Evolutionary conservation across 2,329 filamentous ascomycete genomes (phyloP), one percentile per base, ranked within the genome.

Genomic region (Aspergillus caelatus): DNA sequence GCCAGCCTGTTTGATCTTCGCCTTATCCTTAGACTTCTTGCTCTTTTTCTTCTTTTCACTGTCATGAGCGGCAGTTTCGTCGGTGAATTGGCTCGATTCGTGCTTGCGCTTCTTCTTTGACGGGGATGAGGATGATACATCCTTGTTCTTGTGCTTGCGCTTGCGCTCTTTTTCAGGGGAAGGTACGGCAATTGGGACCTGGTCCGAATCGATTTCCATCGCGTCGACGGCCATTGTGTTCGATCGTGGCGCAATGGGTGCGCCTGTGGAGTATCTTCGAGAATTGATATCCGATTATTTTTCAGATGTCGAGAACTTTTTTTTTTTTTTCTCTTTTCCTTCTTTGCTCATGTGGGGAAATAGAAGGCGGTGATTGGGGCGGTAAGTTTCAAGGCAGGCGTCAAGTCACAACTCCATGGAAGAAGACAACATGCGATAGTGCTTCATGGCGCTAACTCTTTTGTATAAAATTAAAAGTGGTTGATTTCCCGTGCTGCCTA

Each of bases 121-220:
- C 32, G 79, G 75, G 6, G 79, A 77, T 43, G 78, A 75, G 30
- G 68, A 63, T 28, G 63, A 32, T 54, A 75, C 74, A 60, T 82
- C 78, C 77, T 83, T 83, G 59, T 79, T 77, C 71, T 82, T 83
- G 68, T 78, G 73, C 65, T 79, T 80, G 66, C 77, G 77, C 62
- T 80, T 81, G 65, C 80, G 80, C 68, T 77, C 67, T 57, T 69
- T 69, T 39, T 80, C 78, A 23, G 69, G 67, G 46, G 66, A 72
- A 16, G 65, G 60, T 9, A 67, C 68, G 19, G 61, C 66, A 26
- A 64, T 60, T 41, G 66, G 57, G 19, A 68, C 61, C 19, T 72
- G 68, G 19, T 68, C 67, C 16, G 68, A 69, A 58, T 78, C 77
- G 48, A 79, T 69, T 30, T 80, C 78, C 78, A 80, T 80, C 71